phyloP scores from a whole-genome alignment of 2,329 filamentous ascomycete genomes.

The Diaporthe ilicicola region DNA sequence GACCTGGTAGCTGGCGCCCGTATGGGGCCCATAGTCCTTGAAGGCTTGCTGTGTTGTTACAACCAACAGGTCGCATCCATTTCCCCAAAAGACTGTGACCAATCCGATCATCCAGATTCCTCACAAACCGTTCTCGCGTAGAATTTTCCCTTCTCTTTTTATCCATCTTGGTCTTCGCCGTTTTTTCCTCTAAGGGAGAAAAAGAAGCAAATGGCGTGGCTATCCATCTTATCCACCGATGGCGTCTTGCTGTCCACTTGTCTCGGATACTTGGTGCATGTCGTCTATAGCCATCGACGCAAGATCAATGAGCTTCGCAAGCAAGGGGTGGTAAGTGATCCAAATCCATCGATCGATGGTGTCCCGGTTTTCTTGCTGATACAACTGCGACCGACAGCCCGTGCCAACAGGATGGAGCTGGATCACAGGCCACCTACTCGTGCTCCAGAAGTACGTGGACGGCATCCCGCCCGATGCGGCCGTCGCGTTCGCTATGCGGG shows the following conservation, averaged over 20 bases:
- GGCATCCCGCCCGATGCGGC: constrained; percentile 2
- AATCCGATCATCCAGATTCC: background rate
- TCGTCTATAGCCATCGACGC: background rate
- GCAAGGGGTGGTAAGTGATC: background rate
- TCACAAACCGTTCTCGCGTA: no score
- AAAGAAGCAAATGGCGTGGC: background rate
- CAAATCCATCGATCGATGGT: background rate
- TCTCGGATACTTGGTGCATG: background rate
- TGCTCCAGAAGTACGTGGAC: constrained; percentile 14
- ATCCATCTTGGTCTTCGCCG: background rate
- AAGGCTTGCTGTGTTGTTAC: background rate
- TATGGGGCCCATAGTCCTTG: background rate
- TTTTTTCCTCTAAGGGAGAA: background rate
- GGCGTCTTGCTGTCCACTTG: background rate
- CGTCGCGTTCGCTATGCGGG: background rate
- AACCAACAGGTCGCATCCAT: background rate
- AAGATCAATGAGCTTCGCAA: constrained; percentile 18
- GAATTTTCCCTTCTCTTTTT: background rate
- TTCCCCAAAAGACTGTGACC: background rate
- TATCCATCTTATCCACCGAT: background rate
- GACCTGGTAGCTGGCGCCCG: background rate
- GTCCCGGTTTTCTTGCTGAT: background rate
- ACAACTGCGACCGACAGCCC: background rate
- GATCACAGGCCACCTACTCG: constrained; percentile 17
- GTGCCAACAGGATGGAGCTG: constrained; percentile 4